Percentiles rank a stretch among this genome's conserved stretches.
Evolutionary conservation across 148 eudicot genomes (phyloP).

Genomic region (Camellia sinensis): DNA sequence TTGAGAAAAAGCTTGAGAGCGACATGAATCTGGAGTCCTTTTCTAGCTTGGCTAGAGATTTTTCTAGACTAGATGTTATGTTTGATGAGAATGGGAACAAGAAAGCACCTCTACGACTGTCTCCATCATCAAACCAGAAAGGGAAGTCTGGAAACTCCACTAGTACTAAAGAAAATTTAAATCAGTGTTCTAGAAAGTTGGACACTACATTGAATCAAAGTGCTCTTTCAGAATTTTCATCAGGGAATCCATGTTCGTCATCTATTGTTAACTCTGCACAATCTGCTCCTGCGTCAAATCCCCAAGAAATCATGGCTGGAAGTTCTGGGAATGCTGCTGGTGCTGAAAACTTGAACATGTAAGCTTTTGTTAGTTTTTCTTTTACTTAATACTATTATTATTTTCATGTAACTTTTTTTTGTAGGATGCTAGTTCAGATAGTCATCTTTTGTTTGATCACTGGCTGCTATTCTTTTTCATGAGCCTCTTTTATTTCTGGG

Average conservation of each 20-base stretch:
- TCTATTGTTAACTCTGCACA: slow-evolving; percentile 39
- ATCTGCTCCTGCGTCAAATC: slow-evolving; percentile 33
- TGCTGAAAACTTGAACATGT: slow-evolving; percentile 63
- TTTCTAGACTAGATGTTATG: slow-evolving; percentile 69
- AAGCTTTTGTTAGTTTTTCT: slow-evolving; percentile 24
- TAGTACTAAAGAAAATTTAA: slow-evolving; percentile 66
- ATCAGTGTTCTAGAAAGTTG: slow-evolving; percentile 23
- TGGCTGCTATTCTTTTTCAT: background rate
- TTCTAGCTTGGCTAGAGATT: slow-evolving; percentile 57
- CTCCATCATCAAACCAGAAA: slow-evolving; percentile 33
- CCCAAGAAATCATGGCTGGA: slow-evolving; percentile 31
- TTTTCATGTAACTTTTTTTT: background rate
- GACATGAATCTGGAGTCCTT: slow-evolving; percentile 41
- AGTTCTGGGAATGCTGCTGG: slow-evolving; percentile 46
- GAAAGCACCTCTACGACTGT: slow-evolving; percentile 16
- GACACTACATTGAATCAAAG: slow-evolving; percentile 30
- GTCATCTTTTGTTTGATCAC: background rate
- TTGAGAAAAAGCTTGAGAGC: slow-evolving; percentile 62
- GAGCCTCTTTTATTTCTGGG: background rate
- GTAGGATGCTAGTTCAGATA: background rate
- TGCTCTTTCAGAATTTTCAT: slow-evolving; percentile 28
- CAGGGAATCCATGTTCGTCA: slow-evolving; percentile 26
- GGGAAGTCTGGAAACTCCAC: slow-evolving; percentile 12
- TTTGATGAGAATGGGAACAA: slow-evolving; percentile 40
- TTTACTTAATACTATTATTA: background rate